These are phyloP conservation scores for Hygrocybe coccinea DNA, from an alignment of 768 basidiomycete genomes.

Conservation along the genomic window DNA sequence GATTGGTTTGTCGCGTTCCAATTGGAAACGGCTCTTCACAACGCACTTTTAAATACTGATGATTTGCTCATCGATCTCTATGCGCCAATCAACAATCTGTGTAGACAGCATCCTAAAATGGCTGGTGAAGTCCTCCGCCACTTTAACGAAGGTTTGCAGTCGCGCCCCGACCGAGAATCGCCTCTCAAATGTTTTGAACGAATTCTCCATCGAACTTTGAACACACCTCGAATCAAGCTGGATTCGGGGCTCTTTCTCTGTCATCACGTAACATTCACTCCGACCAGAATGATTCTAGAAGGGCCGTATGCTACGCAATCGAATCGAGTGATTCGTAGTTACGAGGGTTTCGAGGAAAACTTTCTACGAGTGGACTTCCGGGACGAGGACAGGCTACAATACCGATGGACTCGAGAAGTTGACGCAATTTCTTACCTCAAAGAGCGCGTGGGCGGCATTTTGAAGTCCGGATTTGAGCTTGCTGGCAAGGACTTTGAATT, in stretches of 20 bases:
- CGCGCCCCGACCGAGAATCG: conserved; percentile 35
- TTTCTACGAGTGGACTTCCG: conserved; percentile 83
- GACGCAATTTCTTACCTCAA: conserved; percentile 54
- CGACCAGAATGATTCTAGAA: conserved; percentile 67
- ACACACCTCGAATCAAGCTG: conserved; percentile 14
- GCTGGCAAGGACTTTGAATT: conserved; percentile 74
- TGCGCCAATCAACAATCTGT: conserved; percentile 40
- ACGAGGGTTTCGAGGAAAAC: conserved; percentile 51
- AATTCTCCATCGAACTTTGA: conserved; percentile 26
- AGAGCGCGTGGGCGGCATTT: conserved; percentile 51
- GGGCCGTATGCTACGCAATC: conserved; percentile 74
- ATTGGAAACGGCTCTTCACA: conserved; percentile 62
- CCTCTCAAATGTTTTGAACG: conserved; percentile 45
- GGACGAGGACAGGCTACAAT: conserved; percentile 75
- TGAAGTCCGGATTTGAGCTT: conserved; percentile 63
- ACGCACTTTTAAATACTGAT: conserved; percentile 54
- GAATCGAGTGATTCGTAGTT: conserved; percentile 74
- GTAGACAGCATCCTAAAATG: conserved; percentile 22
- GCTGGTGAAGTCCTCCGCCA: conserved; percentile 42
- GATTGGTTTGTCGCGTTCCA: conserved; percentile 74
- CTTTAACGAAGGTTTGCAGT: conserved; percentile 47
- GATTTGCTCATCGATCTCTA: conserved; percentile 46
- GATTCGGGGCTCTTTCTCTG: conserved; percentile 52
- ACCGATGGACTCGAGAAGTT: conserved; percentile 64
- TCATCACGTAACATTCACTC: conserved; percentile 71